These are phyloP conservation scores for Debaryomyces singareniensis DNA, from an alignment of 1,139 yeast genomes.

Conservation along the genomic window DNA sequence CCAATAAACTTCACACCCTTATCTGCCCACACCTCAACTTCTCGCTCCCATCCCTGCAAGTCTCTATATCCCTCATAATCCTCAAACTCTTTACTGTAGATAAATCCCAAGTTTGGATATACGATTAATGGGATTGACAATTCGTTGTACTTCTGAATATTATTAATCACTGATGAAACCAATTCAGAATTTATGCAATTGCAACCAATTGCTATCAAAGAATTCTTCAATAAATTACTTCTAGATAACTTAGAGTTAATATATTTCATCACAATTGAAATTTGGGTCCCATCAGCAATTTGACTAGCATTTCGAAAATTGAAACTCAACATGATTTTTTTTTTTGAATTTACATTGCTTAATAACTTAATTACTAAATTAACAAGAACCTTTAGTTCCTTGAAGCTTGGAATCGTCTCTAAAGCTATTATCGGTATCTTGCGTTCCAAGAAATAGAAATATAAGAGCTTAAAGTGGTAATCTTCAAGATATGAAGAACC, in stretches of 20 bases:
- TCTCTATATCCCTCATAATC: slow-evolving; percentile 5
- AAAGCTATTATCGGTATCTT: slow-evolving; percentile 50
- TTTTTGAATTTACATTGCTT: slow-evolving; percentile 11
- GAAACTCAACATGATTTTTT: slow-evolving; percentile 26
- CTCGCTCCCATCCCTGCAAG: slow-evolving; percentile 20
- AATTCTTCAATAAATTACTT: slow-evolving; percentile 5
- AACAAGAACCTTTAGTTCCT: slow-evolving; percentile 39
- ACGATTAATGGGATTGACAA: slow-evolving; percentile 17
- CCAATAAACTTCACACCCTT: slow-evolving; percentile 38
- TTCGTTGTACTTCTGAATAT: slow-evolving; percentile 10
- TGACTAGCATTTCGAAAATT: slow-evolving; percentile 17
- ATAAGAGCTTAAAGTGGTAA: slow-evolving; percentile 46
- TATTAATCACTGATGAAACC: slow-evolving; percentile 14
- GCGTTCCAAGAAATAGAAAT: slow-evolving; percentile 25
- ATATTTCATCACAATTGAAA: slow-evolving; percentile 16
- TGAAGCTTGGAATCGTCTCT: slow-evolving; percentile 58
- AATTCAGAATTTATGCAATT: slow-evolving; percentile 30
- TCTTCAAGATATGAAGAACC: slow-evolving; percentile 20
- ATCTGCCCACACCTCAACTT: slow-evolving; percentile 26
- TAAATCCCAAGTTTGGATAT: slow-evolving; percentile 38
- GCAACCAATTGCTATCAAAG: slow-evolving; percentile 31
- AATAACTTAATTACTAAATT: slow-evolving; percentile 17
- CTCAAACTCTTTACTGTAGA: slow-evolving; percentile 12
- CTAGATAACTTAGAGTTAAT: slow-evolving; percentile 9
- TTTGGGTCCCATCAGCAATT: slow-evolving; percentile 29